Conservation (phyloP, 805 yeast genomes). For the Saccharomycopsis selenospora region DNA sequence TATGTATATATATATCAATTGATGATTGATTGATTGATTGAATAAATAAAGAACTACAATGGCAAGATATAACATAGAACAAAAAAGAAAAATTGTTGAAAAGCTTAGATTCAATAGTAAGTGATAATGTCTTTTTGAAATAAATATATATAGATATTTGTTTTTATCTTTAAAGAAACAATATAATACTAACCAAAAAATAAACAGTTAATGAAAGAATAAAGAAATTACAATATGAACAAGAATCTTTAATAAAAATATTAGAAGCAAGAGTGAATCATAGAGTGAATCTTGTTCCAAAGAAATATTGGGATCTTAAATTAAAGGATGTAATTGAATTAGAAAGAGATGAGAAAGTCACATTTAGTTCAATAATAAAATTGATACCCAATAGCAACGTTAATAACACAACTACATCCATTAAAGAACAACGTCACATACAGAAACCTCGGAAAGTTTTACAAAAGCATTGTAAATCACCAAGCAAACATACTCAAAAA, state of each 20-base stretch:
- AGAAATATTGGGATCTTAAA: conserved; percentile 17
- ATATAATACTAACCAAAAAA: background rate
- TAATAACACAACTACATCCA: no score
- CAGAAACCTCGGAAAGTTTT: no score
- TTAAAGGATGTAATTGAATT: conserved; percentile 15
- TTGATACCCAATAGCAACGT: background rate
- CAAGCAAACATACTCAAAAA: no score
- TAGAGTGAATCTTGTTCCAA: conserved; percentile 19
- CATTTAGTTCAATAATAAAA: conserved; percentile 9
- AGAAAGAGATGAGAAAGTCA: conserved; percentile 16
- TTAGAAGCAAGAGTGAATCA: conserved; percentile 9
- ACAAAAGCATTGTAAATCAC: no score
- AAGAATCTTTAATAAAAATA: conserved; percentile 8
- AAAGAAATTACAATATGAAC: conserved; percentile 14
- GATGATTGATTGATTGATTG: no score
- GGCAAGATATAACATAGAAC: conserved; percentile 15
- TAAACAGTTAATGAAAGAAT: conserved; percentile 14
- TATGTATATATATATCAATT: no score
- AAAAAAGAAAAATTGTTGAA: conserved; percentile 13
- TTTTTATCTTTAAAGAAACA: background rate
- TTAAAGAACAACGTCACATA: no score
- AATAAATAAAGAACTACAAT: conserved; percentile 1
- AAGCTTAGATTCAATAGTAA: conserved; percentile 14
- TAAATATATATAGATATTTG: no score
- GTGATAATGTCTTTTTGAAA: conserved; percentile 2